These are phyloP conservation scores for Monosporascus cannonballus DNA, from an alignment of 2,329 filamentous ascomycete species.

Conservation along the genomic window DNA sequence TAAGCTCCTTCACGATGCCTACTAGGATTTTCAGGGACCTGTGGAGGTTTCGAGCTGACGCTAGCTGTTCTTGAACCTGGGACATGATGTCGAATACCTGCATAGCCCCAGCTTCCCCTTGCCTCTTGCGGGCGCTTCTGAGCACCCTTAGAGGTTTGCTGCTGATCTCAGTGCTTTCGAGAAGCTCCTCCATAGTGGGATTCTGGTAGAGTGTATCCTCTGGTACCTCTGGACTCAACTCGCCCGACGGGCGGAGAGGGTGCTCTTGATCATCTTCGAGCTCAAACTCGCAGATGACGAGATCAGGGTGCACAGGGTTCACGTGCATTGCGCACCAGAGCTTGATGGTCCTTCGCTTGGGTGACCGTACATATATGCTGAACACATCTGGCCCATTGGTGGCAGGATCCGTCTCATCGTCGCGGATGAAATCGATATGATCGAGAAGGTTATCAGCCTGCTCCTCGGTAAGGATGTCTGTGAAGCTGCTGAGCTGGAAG, in stretches of 20 bases:
- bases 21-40: slow-evolving; percentile 74
- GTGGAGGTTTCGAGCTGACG: slow-evolving; percentile 64
- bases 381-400: slow-evolving; percentile 82
- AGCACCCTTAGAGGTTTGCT: slow-evolving; percentile 75
- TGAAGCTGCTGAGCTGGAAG: slow-evolving; percentile 68
- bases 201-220: slow-evolving; percentile 69
- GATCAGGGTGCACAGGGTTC: slow-evolving; percentile 58
- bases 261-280: slow-evolving; percentile 68
- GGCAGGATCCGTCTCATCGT: slow-evolving; percentile 70
- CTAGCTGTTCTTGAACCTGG: slow-evolving; percentile 82
- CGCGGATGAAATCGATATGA: slow-evolving; percentile 81
- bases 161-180: slow-evolving; percentile 67
- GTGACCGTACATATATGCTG: slow-evolving; percentile 63
- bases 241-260: slow-evolving; percentile 59
- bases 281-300: slow-evolving; percentile 86
- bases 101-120: slow-evolving; percentile 77
- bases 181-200: slow-evolving; percentile 67
- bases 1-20: slow-evolving; percentile 82
- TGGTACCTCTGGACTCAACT: slow-evolving; percentile 54
- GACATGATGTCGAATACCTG: slow-evolving; percentile 90
- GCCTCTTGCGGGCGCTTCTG: slow-evolving; percentile 66
- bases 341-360: slow-evolving; percentile 52
- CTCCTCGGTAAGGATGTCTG: slow-evolving; percentile 78
- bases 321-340: slow-evolving; percentile 86
- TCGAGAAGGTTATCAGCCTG: slow-evolving; percentile 79